Percentiles rank a stretch among this genome's conserved stretches.
These are phyloP conservation scores for Aureobasidium sp. DNA, from an alignment of 2,329 filamentous ascomycete species.

Conservation along the genomic window DNA sequence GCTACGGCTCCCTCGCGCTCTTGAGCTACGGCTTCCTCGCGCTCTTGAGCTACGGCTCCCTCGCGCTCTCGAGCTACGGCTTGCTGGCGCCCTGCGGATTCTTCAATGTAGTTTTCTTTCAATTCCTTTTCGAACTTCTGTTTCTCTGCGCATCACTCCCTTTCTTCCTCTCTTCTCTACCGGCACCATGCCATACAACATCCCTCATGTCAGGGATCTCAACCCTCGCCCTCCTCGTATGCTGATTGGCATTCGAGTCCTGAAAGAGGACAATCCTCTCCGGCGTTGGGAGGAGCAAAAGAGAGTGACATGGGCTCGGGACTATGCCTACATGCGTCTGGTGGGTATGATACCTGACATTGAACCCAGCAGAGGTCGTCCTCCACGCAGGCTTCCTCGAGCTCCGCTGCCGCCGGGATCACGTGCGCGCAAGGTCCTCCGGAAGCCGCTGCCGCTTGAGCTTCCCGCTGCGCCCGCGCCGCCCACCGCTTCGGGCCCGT, in stretches of 20 bases:
- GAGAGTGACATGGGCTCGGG: not conserved
- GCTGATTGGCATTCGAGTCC: not conserved
- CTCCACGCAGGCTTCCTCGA: not conserved
- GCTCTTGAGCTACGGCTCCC: not conserved
- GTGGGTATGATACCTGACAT: not conserved
- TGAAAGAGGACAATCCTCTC: not conserved
- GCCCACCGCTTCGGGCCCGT: not conserved
- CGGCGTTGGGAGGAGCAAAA: not conserved
- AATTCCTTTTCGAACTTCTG: not conserved
- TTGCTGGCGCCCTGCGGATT: not conserved
- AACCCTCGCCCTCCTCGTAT: not conserved
- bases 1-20: not conserved
- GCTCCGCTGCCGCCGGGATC: not conserved
- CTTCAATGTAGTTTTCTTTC: not conserved
- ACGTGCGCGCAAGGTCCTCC: not conserved
- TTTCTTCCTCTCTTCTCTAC: not conserved
- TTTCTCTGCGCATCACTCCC: not conserved
- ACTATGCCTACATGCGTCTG: not conserved
- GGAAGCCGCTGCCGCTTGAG: not conserved
- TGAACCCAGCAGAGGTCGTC: not conserved
- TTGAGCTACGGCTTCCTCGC: not conserved
- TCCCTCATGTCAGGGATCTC: not conserved
- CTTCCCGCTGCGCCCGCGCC: not conserved
- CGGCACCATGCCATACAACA: not conserved
- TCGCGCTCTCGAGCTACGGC: not conserved